Conservation (phyloP, 208 protist species). For the Leishmania guyanensis region DNA sequence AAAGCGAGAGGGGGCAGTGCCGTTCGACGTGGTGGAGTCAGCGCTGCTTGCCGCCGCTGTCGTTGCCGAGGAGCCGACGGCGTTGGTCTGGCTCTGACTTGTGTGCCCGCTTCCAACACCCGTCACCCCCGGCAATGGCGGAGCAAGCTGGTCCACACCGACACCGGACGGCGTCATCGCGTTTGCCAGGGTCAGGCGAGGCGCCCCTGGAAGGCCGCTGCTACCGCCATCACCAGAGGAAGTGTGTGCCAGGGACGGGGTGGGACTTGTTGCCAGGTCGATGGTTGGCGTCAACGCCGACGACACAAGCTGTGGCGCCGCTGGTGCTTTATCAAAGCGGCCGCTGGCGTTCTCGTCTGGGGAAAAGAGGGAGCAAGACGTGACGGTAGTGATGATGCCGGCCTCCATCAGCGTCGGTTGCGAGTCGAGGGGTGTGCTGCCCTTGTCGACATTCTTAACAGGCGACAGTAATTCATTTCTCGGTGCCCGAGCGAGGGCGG, state of each 20-base stretch:
- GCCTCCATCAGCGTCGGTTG: neutral
- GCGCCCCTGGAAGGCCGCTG: no score
- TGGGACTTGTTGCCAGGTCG: no score
- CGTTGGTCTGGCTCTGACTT: neutral
- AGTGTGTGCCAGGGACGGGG: neutral
- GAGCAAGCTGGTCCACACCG: neutral
- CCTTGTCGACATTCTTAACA: neutral
- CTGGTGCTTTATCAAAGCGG: constrained; percentile 1
- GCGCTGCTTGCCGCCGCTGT: neutral
- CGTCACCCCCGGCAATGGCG: neutral
- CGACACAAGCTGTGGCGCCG: constrained; percentile 20
- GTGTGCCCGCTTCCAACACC: neutral
- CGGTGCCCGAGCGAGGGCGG: constrained; percentile 18
- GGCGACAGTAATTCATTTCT: neutral
- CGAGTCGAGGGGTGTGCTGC: neutral
- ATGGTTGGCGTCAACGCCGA: constrained; percentile 9
- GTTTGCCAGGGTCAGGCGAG: neutral
- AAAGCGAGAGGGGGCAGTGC: constrained; percentile 3
- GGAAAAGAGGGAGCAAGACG: neutral
- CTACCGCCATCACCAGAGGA: neutral
- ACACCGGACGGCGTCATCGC: neutral
- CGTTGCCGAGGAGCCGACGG: neutral
- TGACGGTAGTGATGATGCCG: neutral
- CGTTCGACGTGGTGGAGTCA: neutral
- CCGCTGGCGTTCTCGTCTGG: neutral